A percentile compares a stretch with the other conserved stretches of the same genome.
These are phyloP conservation scores for Penicillium palitans DNA, from an alignment of 2,329 filamentous ascomycete species.

Conservation along the genomic window DNA sequence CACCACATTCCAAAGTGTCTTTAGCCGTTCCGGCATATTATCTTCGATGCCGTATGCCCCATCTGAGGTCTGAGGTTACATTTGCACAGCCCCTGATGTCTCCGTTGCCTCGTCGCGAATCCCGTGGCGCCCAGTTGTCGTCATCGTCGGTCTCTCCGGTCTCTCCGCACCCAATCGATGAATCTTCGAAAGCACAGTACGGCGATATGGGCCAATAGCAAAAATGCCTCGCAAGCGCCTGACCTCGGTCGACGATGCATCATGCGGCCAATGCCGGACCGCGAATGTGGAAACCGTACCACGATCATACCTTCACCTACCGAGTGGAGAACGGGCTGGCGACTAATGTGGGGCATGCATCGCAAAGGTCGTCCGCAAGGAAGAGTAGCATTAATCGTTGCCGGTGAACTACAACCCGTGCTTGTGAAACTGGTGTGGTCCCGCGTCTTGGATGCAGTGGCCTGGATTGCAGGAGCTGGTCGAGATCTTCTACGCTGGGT, in stretches of 20 bases:
- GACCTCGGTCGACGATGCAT: too few species aligned
- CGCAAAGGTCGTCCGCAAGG: neutral
- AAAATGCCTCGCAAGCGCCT: too few species aligned
- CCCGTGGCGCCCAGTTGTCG: neutral
- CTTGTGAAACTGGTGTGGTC: neutral
- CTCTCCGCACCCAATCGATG: neutral
- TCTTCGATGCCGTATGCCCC: too few species aligned
- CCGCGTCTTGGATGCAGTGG: neutral
- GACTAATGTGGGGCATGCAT: neutral
- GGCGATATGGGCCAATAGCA: too few species aligned
- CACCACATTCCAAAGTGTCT: neutral
- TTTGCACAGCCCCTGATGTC: too few species aligned
- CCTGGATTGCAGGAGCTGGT: neutral
- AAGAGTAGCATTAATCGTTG: neutral
- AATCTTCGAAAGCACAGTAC: neutral
- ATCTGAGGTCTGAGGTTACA: too few species aligned
- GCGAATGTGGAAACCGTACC: neutral
- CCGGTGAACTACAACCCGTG: neutral
- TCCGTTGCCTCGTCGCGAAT: too few species aligned
- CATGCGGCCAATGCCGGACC: neutral
- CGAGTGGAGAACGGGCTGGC: neutral
- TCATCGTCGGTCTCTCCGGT: neutral
- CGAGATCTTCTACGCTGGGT: neutral
- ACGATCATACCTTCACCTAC: constrained; percentile 1
- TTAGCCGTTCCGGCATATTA: neutral